phyloP scores from a whole-genome alignment of 306 rosid genomes.

The Glycine latifolia region DNA sequence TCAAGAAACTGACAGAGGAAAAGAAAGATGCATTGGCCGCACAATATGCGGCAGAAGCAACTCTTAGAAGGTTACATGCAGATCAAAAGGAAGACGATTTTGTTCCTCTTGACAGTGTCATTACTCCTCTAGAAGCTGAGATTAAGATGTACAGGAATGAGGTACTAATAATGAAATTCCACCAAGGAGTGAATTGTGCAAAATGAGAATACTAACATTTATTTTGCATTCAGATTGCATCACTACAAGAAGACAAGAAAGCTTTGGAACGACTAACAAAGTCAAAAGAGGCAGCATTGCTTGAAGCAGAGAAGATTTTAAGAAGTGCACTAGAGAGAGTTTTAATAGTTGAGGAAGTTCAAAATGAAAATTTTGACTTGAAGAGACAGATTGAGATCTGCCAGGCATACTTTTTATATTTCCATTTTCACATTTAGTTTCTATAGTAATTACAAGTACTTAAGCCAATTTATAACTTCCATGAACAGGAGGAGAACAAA shows the following conservation, averaged over 20 bases:
- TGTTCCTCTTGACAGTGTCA: slow-evolving; percentile 66
- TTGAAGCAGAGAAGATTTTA: slow-evolving; percentile 90
- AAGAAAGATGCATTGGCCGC: slow-evolving; percentile 89
- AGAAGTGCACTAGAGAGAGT: slow-evolving; percentile 91
- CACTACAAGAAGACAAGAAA: slow-evolving; percentile 87
- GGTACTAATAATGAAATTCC: slow-evolving; percentile 53
- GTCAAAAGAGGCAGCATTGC: slow-evolving; percentile 85
- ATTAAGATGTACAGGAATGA: slow-evolving; percentile 81
- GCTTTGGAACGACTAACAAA: slow-evolving; percentile 85
- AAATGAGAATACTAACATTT: slow-evolving; percentile 17
- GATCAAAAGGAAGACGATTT: slow-evolving; percentile 76
- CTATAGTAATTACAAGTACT: slow-evolving; percentile 7
- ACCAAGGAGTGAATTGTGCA: slow-evolving; percentile 16
- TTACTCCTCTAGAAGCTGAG: slow-evolving; percentile 94
- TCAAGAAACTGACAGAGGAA: slow-evolving; percentile 73
- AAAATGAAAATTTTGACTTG: slow-evolving; percentile 87
- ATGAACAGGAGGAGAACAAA: slow-evolving; percentile 91
- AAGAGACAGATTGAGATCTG: slow-evolving; percentile 98
- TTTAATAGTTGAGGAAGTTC: slow-evolving; percentile 96
- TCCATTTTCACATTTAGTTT: slow-evolving; percentile 26
- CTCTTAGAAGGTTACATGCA: slow-evolving; percentile 77
- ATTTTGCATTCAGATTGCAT: slow-evolving; percentile 59
- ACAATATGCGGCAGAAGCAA: slow-evolving; percentile 89
- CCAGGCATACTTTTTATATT: slow-evolving; percentile 65
- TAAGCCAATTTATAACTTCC: slow-evolving; percentile 35